phyloP scores from a whole-genome alignment of 768 basidiomycete species.

The Auriscalpium orientale region DNA sequence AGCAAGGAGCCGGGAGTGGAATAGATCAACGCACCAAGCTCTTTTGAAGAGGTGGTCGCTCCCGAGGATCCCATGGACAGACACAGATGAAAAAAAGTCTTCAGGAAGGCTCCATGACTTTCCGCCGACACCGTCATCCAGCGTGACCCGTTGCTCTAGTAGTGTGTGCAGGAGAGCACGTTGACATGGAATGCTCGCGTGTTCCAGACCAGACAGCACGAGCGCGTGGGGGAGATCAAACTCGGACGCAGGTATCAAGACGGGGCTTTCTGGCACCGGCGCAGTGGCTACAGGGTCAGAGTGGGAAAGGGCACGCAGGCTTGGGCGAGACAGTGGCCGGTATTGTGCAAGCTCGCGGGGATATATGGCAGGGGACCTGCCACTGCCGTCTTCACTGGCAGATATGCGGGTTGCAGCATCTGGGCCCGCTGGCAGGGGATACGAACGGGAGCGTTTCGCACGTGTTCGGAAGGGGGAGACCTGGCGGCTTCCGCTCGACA shows the following conservation, averaged over 20 bases:
- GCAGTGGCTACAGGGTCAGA: constrained; percentile 2
- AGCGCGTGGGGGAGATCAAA: constrained; percentile 47
- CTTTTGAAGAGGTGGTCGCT: constrained; percentile 60
- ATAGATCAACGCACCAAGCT: constrained; percentile 43
- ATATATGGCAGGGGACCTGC: too few relatives aligned
- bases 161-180: constrained; percentile 48
- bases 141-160: constrained; percentile 39
- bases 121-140: constrained; percentile 31
- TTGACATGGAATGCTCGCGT: constrained; percentile 47
- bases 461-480: constrained; percentile 3
- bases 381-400: too few relatives aligned
- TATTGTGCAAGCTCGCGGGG: too few relatives aligned
- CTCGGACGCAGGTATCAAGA: constrained; percentile 6
- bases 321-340: neutral
- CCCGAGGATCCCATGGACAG: constrained; percentile 53
- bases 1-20: neutral
- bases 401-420: neutral
- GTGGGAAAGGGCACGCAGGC: constrained; percentile 5
- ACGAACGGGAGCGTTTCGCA: constrained; percentile 2
- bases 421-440: neutral
- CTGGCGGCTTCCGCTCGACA: constrained; percentile 8
- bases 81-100: constrained; percentile 69
- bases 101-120: constrained; percentile 50
- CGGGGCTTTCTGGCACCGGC: constrained; percentile 10
- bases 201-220: constrained; percentile 66